Conservation (phyloP, 345 rosid species). For the Rhizophora mangle region DNA sequence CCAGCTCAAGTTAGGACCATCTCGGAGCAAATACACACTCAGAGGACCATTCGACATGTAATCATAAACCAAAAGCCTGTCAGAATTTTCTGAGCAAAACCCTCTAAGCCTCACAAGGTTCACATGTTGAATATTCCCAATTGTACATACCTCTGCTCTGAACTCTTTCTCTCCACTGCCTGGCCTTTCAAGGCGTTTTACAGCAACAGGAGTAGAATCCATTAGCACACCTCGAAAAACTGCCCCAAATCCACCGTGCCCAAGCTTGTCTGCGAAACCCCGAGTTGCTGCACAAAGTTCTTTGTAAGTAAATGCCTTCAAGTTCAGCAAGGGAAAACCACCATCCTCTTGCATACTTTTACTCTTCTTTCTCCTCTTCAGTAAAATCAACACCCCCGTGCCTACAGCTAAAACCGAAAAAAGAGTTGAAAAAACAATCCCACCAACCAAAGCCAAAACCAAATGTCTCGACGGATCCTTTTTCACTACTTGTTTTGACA, state of each 20-base stretch:
- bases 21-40: conserved; percentile 17
- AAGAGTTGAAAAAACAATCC: conserved; percentile 49
- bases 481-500: conserved; percentile 36
- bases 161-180: conserved; percentile 29
- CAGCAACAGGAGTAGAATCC: conserved; percentile 26
- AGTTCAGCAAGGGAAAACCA: conserved; percentile 48
- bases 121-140: conserved; percentile 31
- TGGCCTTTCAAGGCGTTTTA: conserved; percentile 32
- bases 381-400: conserved; percentile 40
- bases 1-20: conserved; percentile 29
- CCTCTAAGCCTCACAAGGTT: conserved; percentile 33
- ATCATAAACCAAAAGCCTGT: conserved; percentile 31
- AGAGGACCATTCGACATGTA: conserved; percentile 32
- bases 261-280: conserved; percentile 25
- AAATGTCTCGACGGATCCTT: conserved; percentile 35
- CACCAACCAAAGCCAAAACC: conserved; percentile 41
- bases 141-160: conserved; percentile 31
- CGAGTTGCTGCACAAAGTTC: conserved; percentile 23
- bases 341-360: conserved; percentile 40
- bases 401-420: conserved; percentile 34
- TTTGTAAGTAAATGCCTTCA: conserved; percentile 42
- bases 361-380: conserved; percentile 40
- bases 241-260: conserved; percentile 34
- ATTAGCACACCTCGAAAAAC: conserved; percentile 23
- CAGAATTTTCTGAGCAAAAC: conserved; percentile 25